Evolutionary conservation across 2,329 filamentous ascomycete genomes (phyloP).

Genomic region (Alternaria triticimaculans): DNA sequence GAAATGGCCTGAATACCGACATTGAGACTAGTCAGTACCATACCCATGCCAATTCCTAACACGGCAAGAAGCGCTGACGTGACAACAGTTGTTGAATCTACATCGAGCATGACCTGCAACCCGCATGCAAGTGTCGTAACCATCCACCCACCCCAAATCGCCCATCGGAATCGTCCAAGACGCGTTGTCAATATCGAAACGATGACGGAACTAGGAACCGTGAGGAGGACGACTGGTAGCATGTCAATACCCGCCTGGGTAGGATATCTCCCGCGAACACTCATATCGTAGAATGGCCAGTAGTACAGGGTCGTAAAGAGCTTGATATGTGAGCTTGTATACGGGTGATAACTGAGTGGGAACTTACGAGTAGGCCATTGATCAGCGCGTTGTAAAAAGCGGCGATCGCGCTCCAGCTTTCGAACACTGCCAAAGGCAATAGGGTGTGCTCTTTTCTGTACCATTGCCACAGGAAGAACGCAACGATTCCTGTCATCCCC

Average conservation of each 20-base stretch:
- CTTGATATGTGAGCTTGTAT: constrained; percentile 29
- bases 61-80: constrained; percentile 50
- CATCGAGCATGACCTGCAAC: constrained; percentile 47
- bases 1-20: constrained; percentile 50
- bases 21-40: constrained; percentile 51
- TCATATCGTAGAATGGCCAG: constrained; percentile 51
- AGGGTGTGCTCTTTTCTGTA: constrained; percentile 45
- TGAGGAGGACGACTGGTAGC: constrained; percentile 43
- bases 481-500: constrained; percentile 41
- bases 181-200: constrained; percentile 33
- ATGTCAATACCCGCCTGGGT: constrained; percentile 49
- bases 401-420: constrained; percentile 43
- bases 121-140: constrained; percentile 48
- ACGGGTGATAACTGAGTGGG: neutral
- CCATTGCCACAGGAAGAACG: constrained; percentile 47
- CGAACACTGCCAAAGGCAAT: constrained; percentile 49
- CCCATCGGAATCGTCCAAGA: constrained; percentile 47
- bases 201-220: constrained; percentile 30
- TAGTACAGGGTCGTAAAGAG: constrained; percentile 54
- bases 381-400: constrained; percentile 52
- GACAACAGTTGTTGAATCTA: constrained; percentile 40
- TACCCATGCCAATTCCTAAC: constrained; percentile 52
- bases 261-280: constrained; percentile 43
- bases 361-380: constrained; percentile 54
- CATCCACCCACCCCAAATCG: constrained; percentile 53